Percentiles rank a stretch among this genome's conserved stretches.
These are phyloP conservation scores for Cladophialophora immunda DNA, from an alignment of 2,329 filamentous ascomycete genomes.

Conservation along the genomic window DNA sequence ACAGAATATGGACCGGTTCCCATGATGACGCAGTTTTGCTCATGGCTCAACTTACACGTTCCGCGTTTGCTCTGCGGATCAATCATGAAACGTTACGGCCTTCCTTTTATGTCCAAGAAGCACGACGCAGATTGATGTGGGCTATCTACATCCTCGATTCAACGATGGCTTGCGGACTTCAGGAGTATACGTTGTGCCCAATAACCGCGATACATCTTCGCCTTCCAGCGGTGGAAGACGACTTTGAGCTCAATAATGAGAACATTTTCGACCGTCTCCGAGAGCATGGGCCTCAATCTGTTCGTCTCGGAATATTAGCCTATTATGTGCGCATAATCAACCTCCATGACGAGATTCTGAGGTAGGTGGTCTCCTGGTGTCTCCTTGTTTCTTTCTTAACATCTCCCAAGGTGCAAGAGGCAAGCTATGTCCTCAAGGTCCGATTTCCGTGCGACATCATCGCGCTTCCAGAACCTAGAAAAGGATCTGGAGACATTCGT, in stretches of 20 bases:
- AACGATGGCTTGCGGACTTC: conserved; percentile 56
- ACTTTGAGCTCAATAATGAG: conserved; percentile 53
- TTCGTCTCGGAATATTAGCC: neutral
- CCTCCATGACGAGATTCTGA: conserved; percentile 23
- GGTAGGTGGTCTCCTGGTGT: neutral
- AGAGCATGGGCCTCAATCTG: neutral
- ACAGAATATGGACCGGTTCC: neutral
- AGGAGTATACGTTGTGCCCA: conserved; percentile 58
- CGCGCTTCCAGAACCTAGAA: conserved; percentile 6
- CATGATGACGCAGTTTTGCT: conserved; percentile 26
- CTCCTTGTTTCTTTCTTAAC: no score
- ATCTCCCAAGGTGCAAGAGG: no score
- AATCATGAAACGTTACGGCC: conserved; percentile 59
- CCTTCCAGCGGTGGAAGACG: conserved; percentile 60
- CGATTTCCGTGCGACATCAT: neutral
- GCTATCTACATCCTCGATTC: conserved; percentile 59
- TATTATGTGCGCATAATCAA: conserved; percentile 25
- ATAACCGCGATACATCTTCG: conserved; percentile 56
- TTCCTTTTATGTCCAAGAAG: conserved; percentile 54
- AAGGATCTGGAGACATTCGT: conserved; percentile 19
- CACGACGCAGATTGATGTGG: conserved; percentile 59
- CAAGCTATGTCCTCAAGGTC: no score
- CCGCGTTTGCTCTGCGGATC: conserved; percentile 58
- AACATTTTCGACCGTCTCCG: conserved; percentile 13
- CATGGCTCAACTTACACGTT: conserved; percentile 35